Conservation (phyloP, 805 yeast species). For the Starmerella floris region DNA sequence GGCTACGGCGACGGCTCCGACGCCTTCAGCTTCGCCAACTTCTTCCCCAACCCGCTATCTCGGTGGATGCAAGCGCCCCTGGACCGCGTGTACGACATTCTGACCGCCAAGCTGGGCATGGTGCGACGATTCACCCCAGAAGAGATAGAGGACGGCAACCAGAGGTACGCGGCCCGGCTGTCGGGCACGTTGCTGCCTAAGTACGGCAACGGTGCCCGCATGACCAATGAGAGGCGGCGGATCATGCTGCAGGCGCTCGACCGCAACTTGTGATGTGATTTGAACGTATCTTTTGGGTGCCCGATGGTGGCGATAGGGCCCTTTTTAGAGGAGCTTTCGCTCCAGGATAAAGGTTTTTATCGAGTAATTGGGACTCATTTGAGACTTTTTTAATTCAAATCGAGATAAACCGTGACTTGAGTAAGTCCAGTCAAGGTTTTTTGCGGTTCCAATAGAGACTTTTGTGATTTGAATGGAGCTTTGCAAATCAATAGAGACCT, state of each 20-base stretch:
- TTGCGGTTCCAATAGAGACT: too few species aligned
- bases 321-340: too few species aligned
- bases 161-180: constrained; percentile 19
- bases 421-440: too few species aligned
- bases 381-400: too few species aligned
- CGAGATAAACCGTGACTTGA: too few species aligned
- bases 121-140: constrained; percentile 15
- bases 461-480: too few species aligned
- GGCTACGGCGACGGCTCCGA: constrained; percentile 80
- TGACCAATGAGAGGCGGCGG: constrained; percentile 20
- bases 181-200: constrained; percentile 19
- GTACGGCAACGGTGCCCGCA: constrained; percentile 10
- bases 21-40: constrained; percentile 66
- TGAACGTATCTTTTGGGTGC: too few species aligned
- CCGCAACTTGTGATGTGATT: constrained; percentile 2
- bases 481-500: too few species aligned
- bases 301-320: too few species aligned
- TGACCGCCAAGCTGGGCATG: constrained; percentile 15
- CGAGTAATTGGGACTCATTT: too few species aligned
- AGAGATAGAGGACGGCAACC: constrained; percentile 20
- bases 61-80: constrained; percentile 42
- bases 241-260: constrained; percentile 20
- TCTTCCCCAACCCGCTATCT: constrained; percentile 59
- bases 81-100: constrained; percentile 30
- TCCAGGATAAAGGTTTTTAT: too few species aligned